Base-by-base conservation (phyloP, 768 basidiomycete species). In the Termitomyces sp. region DNA sequence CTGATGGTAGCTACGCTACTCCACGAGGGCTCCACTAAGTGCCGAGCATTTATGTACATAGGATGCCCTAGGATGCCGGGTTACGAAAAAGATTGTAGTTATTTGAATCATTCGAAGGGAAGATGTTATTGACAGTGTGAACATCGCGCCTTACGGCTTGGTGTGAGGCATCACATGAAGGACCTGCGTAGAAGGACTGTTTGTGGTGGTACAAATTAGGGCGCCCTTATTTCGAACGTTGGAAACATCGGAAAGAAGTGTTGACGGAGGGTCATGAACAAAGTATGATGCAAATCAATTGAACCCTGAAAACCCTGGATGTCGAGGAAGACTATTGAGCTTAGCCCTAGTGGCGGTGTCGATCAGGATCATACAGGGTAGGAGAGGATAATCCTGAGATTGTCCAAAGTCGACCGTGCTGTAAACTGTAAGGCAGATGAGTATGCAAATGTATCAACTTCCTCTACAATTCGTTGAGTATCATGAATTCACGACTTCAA, bases 281-380 rank as follows among this genome's bases (percentile, higher is more conserved):
- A 37, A 44, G 53, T 48, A 44, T 48, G 56, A 57, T 53, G 33
- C 46, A 47, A 49, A 59, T 57, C 51, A 61, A 47, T 47, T 43
- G 56, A 53, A 56, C 60, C 60, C 56, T 55, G 22, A 18, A 55
- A 47, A 63, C 62, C 59, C 59, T 63, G 59, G 40, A 56, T 47
- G 53, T 54, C 46, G 58, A 57, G 27, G 24, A 39, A 63, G 54
- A 24, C 22, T 16, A 44, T 48, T 59, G 57, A 53, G 53, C 51
- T 42, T 32, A 55, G 14, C 39, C 50, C 30, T 9, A 26, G 63
- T 64, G 63, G 63, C 63, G 47, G 63, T 64, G 63, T 49, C 56
- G 63, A 64, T 64, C 63, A 53, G 47, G 53, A 62, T 62, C 63
- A 61, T 53, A 32, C 51, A 61, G 54, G 59, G 59, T 52, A n/a